Base-by-base conservation (phyloP, 345 rosid genomes). In the Euphorbia tirucalli region DNA sequence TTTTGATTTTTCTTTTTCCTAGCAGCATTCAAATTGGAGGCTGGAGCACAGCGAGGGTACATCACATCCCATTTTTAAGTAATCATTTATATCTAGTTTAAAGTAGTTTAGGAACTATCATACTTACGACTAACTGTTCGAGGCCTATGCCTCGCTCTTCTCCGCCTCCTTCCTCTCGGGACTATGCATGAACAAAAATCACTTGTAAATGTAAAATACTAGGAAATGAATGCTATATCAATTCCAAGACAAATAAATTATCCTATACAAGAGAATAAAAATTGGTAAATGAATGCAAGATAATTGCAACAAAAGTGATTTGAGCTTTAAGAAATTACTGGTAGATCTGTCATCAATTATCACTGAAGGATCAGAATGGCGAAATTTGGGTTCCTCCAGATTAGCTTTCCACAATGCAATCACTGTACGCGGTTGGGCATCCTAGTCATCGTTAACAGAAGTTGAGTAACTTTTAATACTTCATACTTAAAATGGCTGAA, bases 341-440 rank as follows among this genome's bases (percentile, higher is more conserved):
- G 82, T 75, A 74, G 88, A 56, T 75, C 80, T 85, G 56, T 92
- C 96, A 65, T 81, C 80, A 77, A 96, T 89, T 80, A 80, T 79
- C 77, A 93, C 96, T 21, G 98, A 84, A 67, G 93, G 78, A 82
- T 96, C 98, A 72, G 87, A 75, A 73, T 75, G 94, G 74, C 88
- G 84, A 37, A 71, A 75, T 80, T 89, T 91, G 74, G 87, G 88
- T 69, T 88, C 95, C 80, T 91, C 96, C 78, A 96, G 74, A 83
- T 88, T 89, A 35, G 94, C 96, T 80, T 80, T 93, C 97, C 99
- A 91, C 85, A 96, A 77, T 35, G 94, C 85, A 71, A 93, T 84
- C 67, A 88, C 65, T 0, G 82, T 80, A 19, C 96, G 97, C 54
- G 98, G 99, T 74, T 76, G 87, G 58, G 97, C 89, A 83, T 93